A percentile compares a stretch with the other conserved stretches of the same genome.
These are phyloP conservation scores for Naematelia encephala DNA, from an alignment of 768 basidiomycete genomes.

Conservation along the genomic window DNA sequence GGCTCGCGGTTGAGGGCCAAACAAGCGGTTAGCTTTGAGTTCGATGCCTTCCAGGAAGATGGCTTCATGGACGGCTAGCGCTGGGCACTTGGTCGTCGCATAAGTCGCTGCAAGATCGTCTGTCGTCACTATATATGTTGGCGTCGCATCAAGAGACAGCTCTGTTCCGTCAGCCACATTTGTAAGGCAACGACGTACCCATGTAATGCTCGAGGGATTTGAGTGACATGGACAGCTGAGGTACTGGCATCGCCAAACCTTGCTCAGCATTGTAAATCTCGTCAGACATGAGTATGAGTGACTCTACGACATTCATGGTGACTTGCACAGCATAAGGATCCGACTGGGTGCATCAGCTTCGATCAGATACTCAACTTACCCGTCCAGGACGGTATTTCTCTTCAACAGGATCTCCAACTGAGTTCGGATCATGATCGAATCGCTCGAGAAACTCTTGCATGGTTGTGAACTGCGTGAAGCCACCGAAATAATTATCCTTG, in stretches of 20 bases:
- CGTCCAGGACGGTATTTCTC: slow-evolving; percentile 75
- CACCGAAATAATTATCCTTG: slow-evolving; percentile 89
- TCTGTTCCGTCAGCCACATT: slow-evolving; percentile 55
- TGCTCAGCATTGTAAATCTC: slow-evolving; percentile 50
- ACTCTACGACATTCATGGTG: slow-evolving; percentile 57
- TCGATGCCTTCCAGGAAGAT: slow-evolving; percentile 61
- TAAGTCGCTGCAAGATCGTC: slow-evolving; percentile 47
- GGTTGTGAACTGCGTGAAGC: slow-evolving; percentile 88
- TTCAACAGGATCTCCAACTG: slow-evolving; percentile 75
- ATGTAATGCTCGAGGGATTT: slow-evolving; percentile 82
- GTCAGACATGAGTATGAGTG: slow-evolving; percentile 62
- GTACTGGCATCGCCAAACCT: slow-evolving; percentile 58
- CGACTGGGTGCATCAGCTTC: slow-evolving; percentile 54
- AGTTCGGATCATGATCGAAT: slow-evolving; percentile 56
- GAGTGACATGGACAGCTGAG: slow-evolving; percentile 71
- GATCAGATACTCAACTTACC: slow-evolving; percentile 53
- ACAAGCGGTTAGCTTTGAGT: slow-evolving; percentile 77
- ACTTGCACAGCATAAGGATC: slow-evolving; percentile 79
- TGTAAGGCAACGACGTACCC: slow-evolving; percentile 59
- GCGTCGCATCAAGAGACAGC: slow-evolving; percentile 69
- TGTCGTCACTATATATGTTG: slow-evolving; percentile 59
- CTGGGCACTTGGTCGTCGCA: slow-evolving; percentile 27
- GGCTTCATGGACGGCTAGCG: slow-evolving; percentile 15
- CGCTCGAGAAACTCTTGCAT: slow-evolving; percentile 78
- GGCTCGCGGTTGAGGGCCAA: slow-evolving; percentile 80